Percentiles rank a stretch among this genome's conserved stretches.
Conservation (phyloP, 306 rosid genomes). For the Gastrolobium villosum region DNA sequence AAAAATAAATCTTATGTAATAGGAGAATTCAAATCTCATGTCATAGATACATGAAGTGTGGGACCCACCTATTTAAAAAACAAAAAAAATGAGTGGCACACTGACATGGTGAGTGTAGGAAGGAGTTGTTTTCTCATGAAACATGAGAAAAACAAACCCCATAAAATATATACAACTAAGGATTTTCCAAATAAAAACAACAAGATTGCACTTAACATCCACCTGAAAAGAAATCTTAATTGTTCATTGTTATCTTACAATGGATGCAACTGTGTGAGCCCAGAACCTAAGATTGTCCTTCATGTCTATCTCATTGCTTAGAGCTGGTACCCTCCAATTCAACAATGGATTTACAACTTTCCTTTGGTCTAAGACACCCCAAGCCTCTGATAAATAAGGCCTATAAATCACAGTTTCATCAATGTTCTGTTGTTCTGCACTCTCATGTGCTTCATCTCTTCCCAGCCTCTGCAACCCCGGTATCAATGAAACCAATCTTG, state of each 20-base stretch:
- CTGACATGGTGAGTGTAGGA: too few relatives aligned
- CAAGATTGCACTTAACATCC: constrained; percentile 27
- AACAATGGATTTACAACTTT: constrained; percentile 50
- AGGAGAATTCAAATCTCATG: too few relatives aligned
- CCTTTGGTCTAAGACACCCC: constrained; percentile 65
- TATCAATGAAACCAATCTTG: constrained; percentile 68
- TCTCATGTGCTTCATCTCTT: constrained; percentile 19
- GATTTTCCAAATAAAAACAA: constrained; percentile 16
- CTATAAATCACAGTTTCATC: constrained; percentile 58
- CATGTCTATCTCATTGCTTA: constrained; percentile 64
- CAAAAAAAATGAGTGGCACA: too few relatives aligned
- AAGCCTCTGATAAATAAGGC: constrained; percentile 90
- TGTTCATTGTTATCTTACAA: constrained; percentile 56
- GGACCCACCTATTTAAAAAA: too few relatives aligned
- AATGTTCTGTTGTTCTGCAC: constrained; percentile 39
- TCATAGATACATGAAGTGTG: too few relatives aligned
- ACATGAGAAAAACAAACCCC: too few relatives aligned
- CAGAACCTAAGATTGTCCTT: constrained; percentile 74
- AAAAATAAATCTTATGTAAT: too few relatives aligned
- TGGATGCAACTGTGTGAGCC: constrained; percentile 86
- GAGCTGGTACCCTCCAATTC: constrained; percentile 66
- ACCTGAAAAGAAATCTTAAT: not conserved
- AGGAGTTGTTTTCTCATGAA: too few relatives aligned
- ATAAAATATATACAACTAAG: constrained; percentile 19
- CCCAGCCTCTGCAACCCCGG: constrained; percentile 75